These are phyloP conservation scores for Plasmodium malariae DNA, from an alignment of 169 alveolate species.

Conservation along the genomic window DNA sequence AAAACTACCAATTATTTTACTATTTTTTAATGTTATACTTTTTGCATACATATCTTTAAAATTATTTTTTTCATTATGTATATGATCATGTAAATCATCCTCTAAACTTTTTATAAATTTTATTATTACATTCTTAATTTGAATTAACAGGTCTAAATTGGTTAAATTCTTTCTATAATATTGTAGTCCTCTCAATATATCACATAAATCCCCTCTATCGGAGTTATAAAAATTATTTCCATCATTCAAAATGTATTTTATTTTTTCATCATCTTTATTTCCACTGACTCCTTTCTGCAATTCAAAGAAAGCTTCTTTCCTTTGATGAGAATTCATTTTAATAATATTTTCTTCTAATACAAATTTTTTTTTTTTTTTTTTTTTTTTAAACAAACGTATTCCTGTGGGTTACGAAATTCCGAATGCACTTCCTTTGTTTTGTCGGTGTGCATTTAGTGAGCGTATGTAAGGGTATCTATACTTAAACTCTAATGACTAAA, in stretches of 20 bases:
- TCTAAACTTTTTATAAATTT: conserved; percentile 6
- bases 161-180: conserved; percentile 39
- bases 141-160: conserved; percentile 14
- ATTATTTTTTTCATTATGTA: background rate
- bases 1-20: conserved; percentile 39
- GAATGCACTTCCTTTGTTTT: too few relatives aligned
- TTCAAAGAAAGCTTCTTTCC: background rate
- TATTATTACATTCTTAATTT: conserved; percentile 25
- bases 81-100: conserved; percentile 7
- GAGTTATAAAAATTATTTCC: background rate
- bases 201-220: background rate
- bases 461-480: too few relatives aligned
- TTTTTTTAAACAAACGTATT: too few relatives aligned
- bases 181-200: background rate
- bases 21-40: conserved; percentile 12
- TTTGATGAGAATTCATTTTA: background rate
- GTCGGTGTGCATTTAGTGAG: too few relatives aligned
- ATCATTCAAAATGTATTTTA: background rate
- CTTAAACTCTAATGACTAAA: too few relatives aligned
- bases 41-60: background rate
- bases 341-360: background rate
- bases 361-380: too few relatives aligned
- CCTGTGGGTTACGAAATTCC: too few relatives aligned
- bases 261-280: conserved; percentile 9
- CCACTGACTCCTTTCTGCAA: background rate